Evolutionary conservation across 345 rosid genomes (phyloP), one percentile per base, ranked within the genome.

Genomic region (Noccaea bulbosa): DNA sequence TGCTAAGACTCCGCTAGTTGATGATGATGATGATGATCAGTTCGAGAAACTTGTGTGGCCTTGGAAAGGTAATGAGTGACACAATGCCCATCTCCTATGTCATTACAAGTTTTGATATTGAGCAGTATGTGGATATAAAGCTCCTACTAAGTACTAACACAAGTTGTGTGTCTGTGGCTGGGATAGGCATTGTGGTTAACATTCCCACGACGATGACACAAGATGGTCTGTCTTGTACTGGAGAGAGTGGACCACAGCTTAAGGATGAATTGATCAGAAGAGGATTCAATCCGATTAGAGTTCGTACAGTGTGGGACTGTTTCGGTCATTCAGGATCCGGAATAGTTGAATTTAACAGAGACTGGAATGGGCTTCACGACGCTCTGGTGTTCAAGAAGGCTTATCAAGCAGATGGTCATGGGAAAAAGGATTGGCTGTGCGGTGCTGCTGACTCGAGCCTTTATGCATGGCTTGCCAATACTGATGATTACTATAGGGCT

Each of bases 391-490:
- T 94, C 51, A 97, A 91, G 71, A 88, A 84, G 81, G 92, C 95
- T 65, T 89, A 82, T 67, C 87, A 89, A 80, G 90, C 83, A 58
- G 93, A 94, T 61, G 89, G 70, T 65, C 95, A 84, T 76, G 93
- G 99, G 45, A 86, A 80, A 80, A 85, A 64, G 67, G 88, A 89
- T 49, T 94, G 96, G 95, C 77, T 80, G 45, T 67, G 54, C 17
- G 71, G 72, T 65, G 78, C 27, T 48, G 53, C 39, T 64, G 88
- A 89, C 74, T 66, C 74, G 7, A 89, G 91, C 32, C 84, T 88
- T 55, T 91, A 91, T 73, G 96, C 88, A 40, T 94, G 99, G 98
- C 93, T 94, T 73, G 98, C 97, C 9, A 91, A 90, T 44, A 79
- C 92, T 50, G 93, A 87, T 55, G 98, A 93, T 74, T 93, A 87